Evolutionary conservation across 495 filamentous ascomycete genomes (phyloP).

Genomic region (Penicillium subrubescens): DNA sequence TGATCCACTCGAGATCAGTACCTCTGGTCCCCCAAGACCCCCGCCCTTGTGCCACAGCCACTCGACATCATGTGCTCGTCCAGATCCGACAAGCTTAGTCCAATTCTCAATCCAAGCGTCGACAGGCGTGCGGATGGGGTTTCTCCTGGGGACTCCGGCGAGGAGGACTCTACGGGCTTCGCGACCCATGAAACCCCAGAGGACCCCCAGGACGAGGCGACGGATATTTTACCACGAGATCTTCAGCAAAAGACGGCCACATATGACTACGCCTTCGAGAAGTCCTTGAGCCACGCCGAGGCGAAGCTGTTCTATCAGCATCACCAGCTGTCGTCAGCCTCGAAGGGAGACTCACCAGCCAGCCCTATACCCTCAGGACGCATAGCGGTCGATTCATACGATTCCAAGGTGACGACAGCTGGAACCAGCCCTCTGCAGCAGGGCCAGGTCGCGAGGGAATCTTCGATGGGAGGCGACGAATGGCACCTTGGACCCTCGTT

Average conservation of each 20-base stretch:
- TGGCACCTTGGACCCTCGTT: constrained; percentile 14
- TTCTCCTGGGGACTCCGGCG: constrained; percentile 12
- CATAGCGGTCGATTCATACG: constrained; percentile 11
- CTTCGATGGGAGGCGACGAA: constrained; percentile 20
- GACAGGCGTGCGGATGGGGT: constrained; percentile 12
- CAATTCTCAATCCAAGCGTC: constrained; percentile 31
- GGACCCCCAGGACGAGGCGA: constrained; percentile 5
- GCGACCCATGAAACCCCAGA: constrained; percentile 17
- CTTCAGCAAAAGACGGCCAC: constrained; percentile 77
- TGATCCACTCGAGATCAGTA: not conserved
- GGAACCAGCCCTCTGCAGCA: constrained; percentile 14
- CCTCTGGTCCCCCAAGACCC: not conserved
- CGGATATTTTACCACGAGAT: constrained; percentile 68
- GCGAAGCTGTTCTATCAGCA: constrained; percentile 94
- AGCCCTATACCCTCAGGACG: constrained; percentile 24
- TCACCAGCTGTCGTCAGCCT: constrained; percentile 61
- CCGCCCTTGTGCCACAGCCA: not conserved
- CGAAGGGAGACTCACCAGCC: constrained; percentile 23
- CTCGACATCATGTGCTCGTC: constrained; percentile 28
- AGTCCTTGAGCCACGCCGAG: constrained; percentile 85
- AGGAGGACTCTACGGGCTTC: constrained; percentile 9
- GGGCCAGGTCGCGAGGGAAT: constrained; percentile 12
- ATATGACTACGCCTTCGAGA: constrained; percentile 86
- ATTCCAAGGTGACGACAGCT: constrained; percentile 11
- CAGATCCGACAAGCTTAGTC: constrained; percentile 19